Evolutionary conservation across 257 asterid genomes (phyloP).

Genomic region (Solanum bulbocastanum): DNA sequence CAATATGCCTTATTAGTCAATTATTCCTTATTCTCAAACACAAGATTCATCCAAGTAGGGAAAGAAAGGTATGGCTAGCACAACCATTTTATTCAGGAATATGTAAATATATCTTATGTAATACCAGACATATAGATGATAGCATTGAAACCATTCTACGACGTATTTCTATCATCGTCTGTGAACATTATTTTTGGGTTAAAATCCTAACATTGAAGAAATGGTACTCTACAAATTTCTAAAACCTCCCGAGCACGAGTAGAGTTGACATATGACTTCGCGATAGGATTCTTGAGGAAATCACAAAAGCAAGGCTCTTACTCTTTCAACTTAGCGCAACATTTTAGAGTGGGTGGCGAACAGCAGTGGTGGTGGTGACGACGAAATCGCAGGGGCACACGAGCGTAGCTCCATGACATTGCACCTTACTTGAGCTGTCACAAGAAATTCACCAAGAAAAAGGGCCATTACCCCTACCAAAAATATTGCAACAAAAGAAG

Average conservation of each 20-base stretch:
- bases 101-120: neutral
- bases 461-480: neutral
- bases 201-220: neutral
- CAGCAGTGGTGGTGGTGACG: neutral
- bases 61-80: neutral
- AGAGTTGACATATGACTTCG: constrained; percentile 3
- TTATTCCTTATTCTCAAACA: neutral
- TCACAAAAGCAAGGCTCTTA: constrained; percentile 22
- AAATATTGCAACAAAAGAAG: neutral
- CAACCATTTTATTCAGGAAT: neutral
- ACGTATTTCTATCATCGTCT: neutral
- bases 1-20: neutral
- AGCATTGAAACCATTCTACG: neutral
- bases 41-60: neutral
- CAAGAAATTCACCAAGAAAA: neutral
- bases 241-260: constrained; percentile 5
- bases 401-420: neutral
- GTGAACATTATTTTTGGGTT: neutral
- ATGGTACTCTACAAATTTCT: neutral
- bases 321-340: constrained; percentile 11
- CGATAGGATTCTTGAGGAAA: neutral
- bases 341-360: neutral
- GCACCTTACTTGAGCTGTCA: constrained; percentile 11
- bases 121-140: neutral
- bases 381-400: neutral